phyloP scores from a whole-genome alignment of 23 red algal species.

The Gracilariopsis chorda region DNA sequence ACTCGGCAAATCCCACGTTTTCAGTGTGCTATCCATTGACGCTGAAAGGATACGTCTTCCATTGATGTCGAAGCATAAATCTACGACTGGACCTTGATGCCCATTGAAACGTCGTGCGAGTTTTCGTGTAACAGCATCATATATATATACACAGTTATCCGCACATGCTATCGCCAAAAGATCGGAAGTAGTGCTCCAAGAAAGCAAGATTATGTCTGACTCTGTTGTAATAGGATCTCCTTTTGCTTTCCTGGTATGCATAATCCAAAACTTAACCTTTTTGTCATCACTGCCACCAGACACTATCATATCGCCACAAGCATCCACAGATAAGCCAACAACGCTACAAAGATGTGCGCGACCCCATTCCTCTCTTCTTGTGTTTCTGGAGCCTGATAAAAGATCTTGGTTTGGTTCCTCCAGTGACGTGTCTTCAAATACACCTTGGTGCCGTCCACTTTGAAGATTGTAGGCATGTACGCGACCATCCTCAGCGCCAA shows the following conservation, averaged over 20 bases:
- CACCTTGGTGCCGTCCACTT: slow-evolving; percentile 73
- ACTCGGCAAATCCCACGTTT: slow-evolving; percentile 87
- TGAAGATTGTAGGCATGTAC: slow-evolving; percentile 87
- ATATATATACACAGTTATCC: slow-evolving; percentile 77
- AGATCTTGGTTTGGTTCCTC: neutral
- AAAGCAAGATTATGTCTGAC: slow-evolving; percentile 20
- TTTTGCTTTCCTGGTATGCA: slow-evolving; percentile 5
- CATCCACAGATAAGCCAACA: slow-evolving; percentile 51
- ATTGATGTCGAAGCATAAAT: slow-evolving; percentile 68
- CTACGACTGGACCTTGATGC: slow-evolving; percentile 68
- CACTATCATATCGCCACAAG: slow-evolving; percentile 49
- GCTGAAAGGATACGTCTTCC: slow-evolving; percentile 73
- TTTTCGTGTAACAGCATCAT: slow-evolving; percentile 63
- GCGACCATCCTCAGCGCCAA: slow-evolving; percentile 69
- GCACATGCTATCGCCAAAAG: slow-evolving; percentile 76
- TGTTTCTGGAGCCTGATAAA: neutral
- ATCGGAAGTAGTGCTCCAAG: slow-evolving; percentile 75
- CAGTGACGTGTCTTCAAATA: slow-evolving; percentile 23
- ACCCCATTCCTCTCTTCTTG: neutral
- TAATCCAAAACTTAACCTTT: slow-evolving; percentile 68
- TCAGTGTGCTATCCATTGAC: slow-evolving; percentile 83
- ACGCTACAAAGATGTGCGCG: slow-evolving; percentile 56
- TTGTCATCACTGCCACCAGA: slow-evolving; percentile 51
- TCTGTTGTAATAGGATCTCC: neutral
- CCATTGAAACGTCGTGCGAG: slow-evolving; percentile 70